These are phyloP conservation scores for Afroboletus lepidellus DNA, from an alignment of 1,284 basidiomycete species.

Conservation along the genomic window DNA sequence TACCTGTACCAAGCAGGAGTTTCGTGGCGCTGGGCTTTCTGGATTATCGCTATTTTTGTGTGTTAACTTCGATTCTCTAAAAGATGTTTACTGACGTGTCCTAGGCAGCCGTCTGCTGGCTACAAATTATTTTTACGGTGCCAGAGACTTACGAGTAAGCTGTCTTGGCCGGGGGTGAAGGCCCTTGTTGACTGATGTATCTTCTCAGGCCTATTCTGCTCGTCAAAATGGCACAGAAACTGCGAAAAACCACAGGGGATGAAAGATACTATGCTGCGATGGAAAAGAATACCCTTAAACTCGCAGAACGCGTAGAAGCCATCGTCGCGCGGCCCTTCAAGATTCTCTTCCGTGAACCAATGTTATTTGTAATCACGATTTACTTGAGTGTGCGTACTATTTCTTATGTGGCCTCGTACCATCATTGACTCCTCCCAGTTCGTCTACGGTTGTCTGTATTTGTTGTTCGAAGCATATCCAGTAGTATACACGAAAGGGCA, in stretches of 20 bases:
- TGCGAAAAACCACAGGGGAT: conserved; percentile 61
- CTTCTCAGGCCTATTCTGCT: conserved; percentile 53
- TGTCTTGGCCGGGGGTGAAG: neutral
- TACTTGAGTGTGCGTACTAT: conserved; percentile 58
- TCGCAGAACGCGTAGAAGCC: conserved; percentile 44
- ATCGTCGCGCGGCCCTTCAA: conserved; percentile 64
- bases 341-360: conserved; percentile 74
- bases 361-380: conserved; percentile 68
- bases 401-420: conserved; percentile 15
- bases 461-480: conserved; percentile 61
- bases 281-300: conserved; percentile 42
- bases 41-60: conserved; percentile 67
- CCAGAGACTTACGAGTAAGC: conserved; percentile 70
- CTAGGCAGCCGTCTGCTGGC: conserved; percentile 43
- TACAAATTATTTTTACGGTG: conserved; percentile 62
- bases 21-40: conserved; percentile 76
- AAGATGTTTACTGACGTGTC: conserved; percentile 1
- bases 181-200: neutral
- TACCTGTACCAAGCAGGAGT: conserved; percentile 44
- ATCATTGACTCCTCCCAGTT: conserved; percentile 41
- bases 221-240: conserved; percentile 40
- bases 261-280: conserved; percentile 55
- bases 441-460: conserved; percentile 61
- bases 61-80: conserved; percentile 22
- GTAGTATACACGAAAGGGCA: conserved; percentile 55